Conservation (phyloP, 2,329 filamentous ascomycete species). For the Fusarium tjaetaba region DNA sequence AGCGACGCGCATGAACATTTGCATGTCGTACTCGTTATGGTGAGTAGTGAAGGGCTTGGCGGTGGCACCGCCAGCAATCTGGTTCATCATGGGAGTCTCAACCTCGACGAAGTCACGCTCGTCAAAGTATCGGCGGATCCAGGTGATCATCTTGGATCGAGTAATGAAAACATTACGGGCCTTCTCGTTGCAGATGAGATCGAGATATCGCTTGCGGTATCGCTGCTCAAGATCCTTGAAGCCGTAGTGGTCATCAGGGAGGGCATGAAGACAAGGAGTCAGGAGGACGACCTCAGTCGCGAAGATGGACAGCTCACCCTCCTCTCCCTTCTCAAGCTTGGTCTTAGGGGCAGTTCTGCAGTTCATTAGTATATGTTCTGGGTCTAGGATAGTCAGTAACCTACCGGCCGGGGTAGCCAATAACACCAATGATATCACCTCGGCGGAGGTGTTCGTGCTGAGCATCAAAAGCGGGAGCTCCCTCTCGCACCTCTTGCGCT, state of each 20-base stretch:
- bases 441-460: constrained; percentile 90
- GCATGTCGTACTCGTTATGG: constrained; percentile 95
- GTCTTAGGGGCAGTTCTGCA: constrained; percentile 86
- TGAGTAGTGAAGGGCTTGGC: constrained; percentile 93
- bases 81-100: constrained; percentile 97
- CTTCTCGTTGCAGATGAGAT: constrained; percentile 95
- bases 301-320: constrained; percentile 92
- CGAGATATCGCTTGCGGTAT: constrained; percentile 92
- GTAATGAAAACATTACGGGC: constrained; percentile 86
- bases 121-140: constrained; percentile 90
- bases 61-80: constrained; percentile 93
- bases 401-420: constrained; percentile 45
- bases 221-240: constrained; percentile 96
- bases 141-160: constrained; percentile 86
- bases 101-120: constrained; percentile 90
- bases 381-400: constrained; percentile 5
- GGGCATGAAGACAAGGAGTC: constrained; percentile 82
- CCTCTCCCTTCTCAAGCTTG: constrained; percentile 76
- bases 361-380: constrained; percentile 34
- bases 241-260: constrained; percentile 88
- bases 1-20: constrained; percentile 93
- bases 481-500: constrained; percentile 77
- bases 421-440: constrained; percentile 85
- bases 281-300: constrained; percentile 86
- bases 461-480: constrained; percentile 75